Conservation (phyloP, 192 early-diverging fungal genomes). For the Coemansia sp. region DNA sequence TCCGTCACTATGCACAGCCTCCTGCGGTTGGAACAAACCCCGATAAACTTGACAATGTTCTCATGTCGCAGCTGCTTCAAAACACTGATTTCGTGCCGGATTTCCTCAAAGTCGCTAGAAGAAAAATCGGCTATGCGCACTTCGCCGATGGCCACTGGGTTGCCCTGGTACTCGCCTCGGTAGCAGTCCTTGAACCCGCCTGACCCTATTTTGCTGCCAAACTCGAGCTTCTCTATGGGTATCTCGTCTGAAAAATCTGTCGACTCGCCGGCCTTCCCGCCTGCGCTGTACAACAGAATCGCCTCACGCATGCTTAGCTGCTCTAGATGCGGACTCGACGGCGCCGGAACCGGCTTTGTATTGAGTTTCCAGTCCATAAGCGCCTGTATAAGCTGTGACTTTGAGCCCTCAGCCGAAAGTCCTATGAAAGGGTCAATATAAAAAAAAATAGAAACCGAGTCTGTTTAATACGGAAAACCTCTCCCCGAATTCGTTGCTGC, state of each 20-base stretch:
- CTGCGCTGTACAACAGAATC: constrained; percentile 46
- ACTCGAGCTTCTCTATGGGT: constrained; percentile 57
- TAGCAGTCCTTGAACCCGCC: constrained; percentile 82
- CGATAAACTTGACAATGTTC: constrained; percentile 72
- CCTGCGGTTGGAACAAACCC: constrained; percentile 65
- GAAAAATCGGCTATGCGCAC: constrained; percentile 67
- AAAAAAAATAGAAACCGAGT: too few species aligned
- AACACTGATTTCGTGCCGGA: constrained; percentile 75
- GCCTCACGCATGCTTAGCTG: constrained; percentile 51
- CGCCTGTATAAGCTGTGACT: constrained; percentile 58
- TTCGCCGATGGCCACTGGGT: constrained; percentile 71
- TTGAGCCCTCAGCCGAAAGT: constrained; percentile 64
- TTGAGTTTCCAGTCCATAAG: constrained; percentile 69
- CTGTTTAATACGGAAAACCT: too few species aligned
- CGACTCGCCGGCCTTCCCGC: constrained; percentile 48
- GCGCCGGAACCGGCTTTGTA: constrained; percentile 65
- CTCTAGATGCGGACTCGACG: constrained; percentile 66
- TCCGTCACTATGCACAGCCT: constrained; percentile 74
- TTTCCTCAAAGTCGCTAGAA: constrained; percentile 67
- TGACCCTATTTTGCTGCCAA: constrained; percentile 68
- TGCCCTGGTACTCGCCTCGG: constrained; percentile 62
- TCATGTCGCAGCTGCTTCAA: constrained; percentile 76
- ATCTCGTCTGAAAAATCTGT: constrained; percentile 63
- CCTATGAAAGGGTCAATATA: constrained; percentile 48
- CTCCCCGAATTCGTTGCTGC: too few species aligned